Evolutionary conservation across 1,284 basidiomycete genomes (phyloP), one percentile per base, ranked within the genome.

Genomic region (Waitea zeae): DNA sequence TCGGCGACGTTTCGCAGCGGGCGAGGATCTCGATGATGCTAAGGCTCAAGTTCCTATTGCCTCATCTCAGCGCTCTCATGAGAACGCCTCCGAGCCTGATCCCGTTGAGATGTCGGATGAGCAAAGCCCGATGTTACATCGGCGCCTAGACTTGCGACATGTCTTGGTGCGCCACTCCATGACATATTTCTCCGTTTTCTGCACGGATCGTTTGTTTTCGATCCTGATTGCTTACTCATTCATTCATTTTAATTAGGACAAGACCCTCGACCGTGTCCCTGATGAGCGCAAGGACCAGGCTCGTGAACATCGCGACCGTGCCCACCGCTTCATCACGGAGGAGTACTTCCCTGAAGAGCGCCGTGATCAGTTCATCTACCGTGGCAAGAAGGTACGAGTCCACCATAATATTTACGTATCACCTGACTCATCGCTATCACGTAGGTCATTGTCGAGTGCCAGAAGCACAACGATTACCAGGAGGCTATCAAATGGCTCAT

Each of bases 381-480:
- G 82, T 9, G 62, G 67, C 20, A 86, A 86, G 62, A 87, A 83
- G 67, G 71, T 66, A 11, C n/a, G 19, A n/a, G n/a, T n/a, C 6
- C 46, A 42, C 13, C 18, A 27, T 20, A 15, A 15, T 24, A 24
- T 24, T 33, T 22, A 4, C 32, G 3, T 24, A 15, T 28, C 17
- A 24, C 2, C n/a, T 17, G 40, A 48, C 38, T 38, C 46, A 42
- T 48, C 24, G 24, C n/a, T 27, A n/a, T 11, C 24, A n/a, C 22
- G n/a, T 41, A 84, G 77, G 82, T 88, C 28, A 70, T 95, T 41
- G 66, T 90, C 39, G 92, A 96, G 56, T 89, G 86, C 56, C 92
- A 96, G 60, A 75, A 80, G 50, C 87, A 93, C 58, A 68, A 77
- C 39, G 83, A 93, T 49, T 96, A 95, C 57, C 83, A 90, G 47